These are phyloP conservation scores for Aspergillus eucalypticola DNA, from an alignment of 2,329 filamentous ascomycete species.

Conservation along the genomic window DNA sequence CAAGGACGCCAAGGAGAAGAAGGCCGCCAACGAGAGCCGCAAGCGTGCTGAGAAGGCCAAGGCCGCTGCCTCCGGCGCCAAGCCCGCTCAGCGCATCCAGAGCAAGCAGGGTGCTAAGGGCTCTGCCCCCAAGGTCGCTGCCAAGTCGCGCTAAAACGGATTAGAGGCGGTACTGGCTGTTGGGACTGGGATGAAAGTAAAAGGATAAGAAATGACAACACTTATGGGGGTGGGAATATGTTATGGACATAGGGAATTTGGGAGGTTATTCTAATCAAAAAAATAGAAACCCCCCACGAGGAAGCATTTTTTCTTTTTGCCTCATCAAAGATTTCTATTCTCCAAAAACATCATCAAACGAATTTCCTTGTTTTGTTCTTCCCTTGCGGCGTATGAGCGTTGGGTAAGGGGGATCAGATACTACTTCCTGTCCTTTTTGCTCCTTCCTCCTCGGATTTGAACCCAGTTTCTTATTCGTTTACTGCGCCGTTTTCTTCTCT, in stretches of 20 bases:
- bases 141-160: conserved; percentile 74
- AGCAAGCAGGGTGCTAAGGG: conserved; percentile 99
- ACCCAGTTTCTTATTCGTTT: neutral
- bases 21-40: conserved; percentile 76
- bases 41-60: conserved; percentile 99
- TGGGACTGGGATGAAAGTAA: conserved; percentile 30
- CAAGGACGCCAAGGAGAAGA: conserved; percentile 99
- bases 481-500: neutral
- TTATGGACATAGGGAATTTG: conserved; percentile 20
- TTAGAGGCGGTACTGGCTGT: conserved; percentile 28
- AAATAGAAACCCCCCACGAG: neutral
- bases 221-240: neutral
- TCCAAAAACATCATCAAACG: conserved; percentile 16
- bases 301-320: conserved; percentile 12
- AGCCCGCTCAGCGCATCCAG: conserved; percentile 78
- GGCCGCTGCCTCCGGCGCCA: conserved; percentile 70
- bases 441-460: conserved; percentile 22
- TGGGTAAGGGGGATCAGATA: conserved; percentile 13
- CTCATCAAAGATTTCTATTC: conserved; percentile 30
- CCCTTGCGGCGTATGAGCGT: conserved; percentile 26
- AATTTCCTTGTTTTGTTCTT: conserved; percentile 8
- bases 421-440: neutral
- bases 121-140: conserved; percentile 77
- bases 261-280: conserved; percentile 14
- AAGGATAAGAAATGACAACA: conserved; percentile 15